Evolutionary conservation across 108 stramenopile genomes (phyloP), one percentile per base, ranked within the genome.

Genomic region (Discostella stelligeroides): DNA sequence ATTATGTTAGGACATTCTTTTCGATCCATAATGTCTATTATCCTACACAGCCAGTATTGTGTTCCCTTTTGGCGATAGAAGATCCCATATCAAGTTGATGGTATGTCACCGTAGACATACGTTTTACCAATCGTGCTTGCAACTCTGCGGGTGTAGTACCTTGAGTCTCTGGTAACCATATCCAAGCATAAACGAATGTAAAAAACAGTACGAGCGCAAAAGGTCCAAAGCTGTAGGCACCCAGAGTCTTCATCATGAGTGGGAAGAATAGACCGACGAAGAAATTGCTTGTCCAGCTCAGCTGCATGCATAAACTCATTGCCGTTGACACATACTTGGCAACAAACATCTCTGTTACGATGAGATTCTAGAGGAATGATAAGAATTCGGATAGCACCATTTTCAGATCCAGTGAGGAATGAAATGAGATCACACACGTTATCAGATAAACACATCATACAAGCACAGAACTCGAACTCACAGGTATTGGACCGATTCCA

Each of bases 401-500:
- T n/a, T n/a, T n/a, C n/a, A n/a, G n/a, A n/a, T n/a, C n/a, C n/a
- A n/a, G n/a, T n/a, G n/a, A n/a, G n/a, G n/a, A n/a, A n/a, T n/a
- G n/a, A n/a, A n/a, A n/a, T n/a, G n/a, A n/a, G n/a, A n/a, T n/a
- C n/a, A n/a, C n/a, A n/a, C n/a, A n/a, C n/a, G n/a, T n/a, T n/a
- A 20, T 29, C 8, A 30, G 15, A 11, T 27, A 20, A 46, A 21
- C 34, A 29, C 46, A 55, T 48, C 25, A 25, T 29, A 7, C 3
- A 15, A 27, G 58, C 4, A 57, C 28, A 13, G 24, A 25, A 27
- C 24, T 12, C 13, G n/a, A 0, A 55, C 74, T 67, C 29, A 75
- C 74, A 42, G 98, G 97, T 45, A 99, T 98, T 15, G 97, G 97
- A 13, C 98, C 98, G 1, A 98, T 65, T 11, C 98, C 98, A 72